phyloP scores from a whole-genome alignment of 306 rosid genomes.

The Quercus alba region DNA sequence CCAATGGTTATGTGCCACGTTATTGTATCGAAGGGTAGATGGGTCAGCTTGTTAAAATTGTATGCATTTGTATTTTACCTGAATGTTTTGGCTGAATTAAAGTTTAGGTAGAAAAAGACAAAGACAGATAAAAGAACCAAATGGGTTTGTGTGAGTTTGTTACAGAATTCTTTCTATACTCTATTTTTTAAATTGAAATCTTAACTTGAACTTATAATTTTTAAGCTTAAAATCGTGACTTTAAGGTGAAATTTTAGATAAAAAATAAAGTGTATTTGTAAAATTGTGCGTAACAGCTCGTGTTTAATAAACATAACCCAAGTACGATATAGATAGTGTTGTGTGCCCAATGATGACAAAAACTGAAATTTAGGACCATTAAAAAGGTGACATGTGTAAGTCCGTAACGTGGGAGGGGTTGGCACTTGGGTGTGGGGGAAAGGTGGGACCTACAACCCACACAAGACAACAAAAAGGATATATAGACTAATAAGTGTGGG shows the following conservation, averaged over 20 bases:
- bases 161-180: too few relatives aligned
- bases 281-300: too few relatives aligned
- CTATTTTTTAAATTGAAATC: too few relatives aligned
- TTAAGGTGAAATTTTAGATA: too few relatives aligned
- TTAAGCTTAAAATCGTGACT: too few relatives aligned
- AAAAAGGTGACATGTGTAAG: slow-evolving; percentile 6
- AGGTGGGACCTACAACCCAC: slow-evolving; percentile 25
- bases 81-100: not conserved
- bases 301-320: too few relatives aligned
- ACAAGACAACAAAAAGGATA: slow-evolving; percentile 2
- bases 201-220: too few relatives aligned
- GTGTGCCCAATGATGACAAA: slow-evolving; percentile 45
- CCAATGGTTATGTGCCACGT: not conserved
- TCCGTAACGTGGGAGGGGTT: not conserved
- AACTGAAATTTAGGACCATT: slow-evolving; percentile 47
- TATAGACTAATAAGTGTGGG: slow-evolving; percentile 37
- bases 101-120: not conserved
- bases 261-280: too few relatives aligned
- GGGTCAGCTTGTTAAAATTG: not conserved
- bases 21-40: not conserved
- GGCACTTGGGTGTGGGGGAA: slow-evolving; percentile 50
- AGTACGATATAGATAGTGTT: too few relatives aligned
- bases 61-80: not conserved
- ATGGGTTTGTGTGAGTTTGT: slow-evolving; percentile 12
- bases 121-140: slow-evolving; percentile 3